These are phyloP conservation scores for Alternaria arborescens DNA, from an alignment of 2,329 filamentous ascomycete genomes.

Conservation along the genomic window DNA sequence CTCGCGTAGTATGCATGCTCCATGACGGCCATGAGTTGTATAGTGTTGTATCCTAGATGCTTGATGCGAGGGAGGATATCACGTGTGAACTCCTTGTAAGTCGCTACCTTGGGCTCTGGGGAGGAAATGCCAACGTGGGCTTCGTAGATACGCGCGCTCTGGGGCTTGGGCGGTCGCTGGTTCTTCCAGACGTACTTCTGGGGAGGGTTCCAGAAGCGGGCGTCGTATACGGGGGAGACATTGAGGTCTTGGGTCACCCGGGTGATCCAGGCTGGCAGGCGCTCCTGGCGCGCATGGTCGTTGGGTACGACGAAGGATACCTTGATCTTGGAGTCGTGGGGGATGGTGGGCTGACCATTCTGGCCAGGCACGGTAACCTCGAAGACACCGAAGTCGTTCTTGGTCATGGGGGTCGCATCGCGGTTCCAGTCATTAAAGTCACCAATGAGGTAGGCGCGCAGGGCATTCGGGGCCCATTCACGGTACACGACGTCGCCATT, in stretches of 20 bases:
- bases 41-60: conserved; percentile 91
- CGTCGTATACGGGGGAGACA: conserved; percentile 92
- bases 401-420: conserved; percentile 85
- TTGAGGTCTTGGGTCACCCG: conserved; percentile 92
- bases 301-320: conserved; percentile 82
- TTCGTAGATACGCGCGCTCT: conserved; percentile 92
- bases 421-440: conserved; percentile 96
- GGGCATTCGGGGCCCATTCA: conserved; percentile 95
- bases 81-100: conserved; percentile 96
- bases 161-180: conserved; percentile 79
- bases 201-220: conserved; percentile 96
- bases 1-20: conserved; percentile 99
- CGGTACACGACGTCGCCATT: conserved; percentile 89
- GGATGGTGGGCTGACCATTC: conserved; percentile 78
- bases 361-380: conserved; percentile 79
- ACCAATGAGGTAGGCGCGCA: conserved; percentile 84
- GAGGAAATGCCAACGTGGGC: conserved; percentile 98
- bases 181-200: conserved; percentile 87
- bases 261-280: conserved; percentile 95
- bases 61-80: conserved; percentile 93
- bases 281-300: conserved; percentile 79
- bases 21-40: conserved; percentile 99
- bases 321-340: conserved; percentile 96
- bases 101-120: conserved; percentile 85
- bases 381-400: conserved; percentile 85